phyloP scores from a whole-genome alignment of 345 rosid genomes.

The Mangifera indica region DNA sequence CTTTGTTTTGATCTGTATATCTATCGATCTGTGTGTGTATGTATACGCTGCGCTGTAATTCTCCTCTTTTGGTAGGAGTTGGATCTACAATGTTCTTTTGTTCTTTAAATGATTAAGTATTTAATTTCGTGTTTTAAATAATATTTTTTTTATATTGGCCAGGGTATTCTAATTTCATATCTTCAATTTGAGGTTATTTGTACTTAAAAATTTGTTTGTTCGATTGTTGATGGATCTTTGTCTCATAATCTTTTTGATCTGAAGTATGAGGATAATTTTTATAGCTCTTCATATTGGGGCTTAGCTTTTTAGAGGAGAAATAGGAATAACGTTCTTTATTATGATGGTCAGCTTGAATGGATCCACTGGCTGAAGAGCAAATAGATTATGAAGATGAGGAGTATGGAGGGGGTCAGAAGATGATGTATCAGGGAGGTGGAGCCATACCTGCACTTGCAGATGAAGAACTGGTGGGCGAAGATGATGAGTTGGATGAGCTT shows the following conservation, averaged over 20 bases:
- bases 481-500: conserved; percentile 85
- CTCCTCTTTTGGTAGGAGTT: background rate
- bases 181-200: conserved; percentile 10
- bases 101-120: background rate
- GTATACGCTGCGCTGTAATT: background rate
- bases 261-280: background rate
- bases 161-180: background rate
- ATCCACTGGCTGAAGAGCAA: conserved; percentile 57
- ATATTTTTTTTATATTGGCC: background rate
- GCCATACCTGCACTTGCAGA: conserved; percentile 84
- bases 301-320: conserved; percentile 11
- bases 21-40: background rate
- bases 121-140: background rate
- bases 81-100: background rate
- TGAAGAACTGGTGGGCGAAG: conserved; percentile 74
- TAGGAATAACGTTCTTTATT: conserved; percentile 19
- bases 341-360: conserved; percentile 37
- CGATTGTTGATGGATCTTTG: background rate
- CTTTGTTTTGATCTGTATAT: conserved; percentile 3
- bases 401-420: conserved; percentile 58
- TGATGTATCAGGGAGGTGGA: conserved; percentile 66
- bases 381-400: conserved; percentile 49
- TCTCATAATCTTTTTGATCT: background rate
- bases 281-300: background rate
- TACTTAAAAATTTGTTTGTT: conserved; percentile 18